Evolutionary conservation across 495 filamentous ascomycete species (phyloP), one percentile per base, ranked within the genome.

Genomic region (Neurospora tetrasperma): DNA sequence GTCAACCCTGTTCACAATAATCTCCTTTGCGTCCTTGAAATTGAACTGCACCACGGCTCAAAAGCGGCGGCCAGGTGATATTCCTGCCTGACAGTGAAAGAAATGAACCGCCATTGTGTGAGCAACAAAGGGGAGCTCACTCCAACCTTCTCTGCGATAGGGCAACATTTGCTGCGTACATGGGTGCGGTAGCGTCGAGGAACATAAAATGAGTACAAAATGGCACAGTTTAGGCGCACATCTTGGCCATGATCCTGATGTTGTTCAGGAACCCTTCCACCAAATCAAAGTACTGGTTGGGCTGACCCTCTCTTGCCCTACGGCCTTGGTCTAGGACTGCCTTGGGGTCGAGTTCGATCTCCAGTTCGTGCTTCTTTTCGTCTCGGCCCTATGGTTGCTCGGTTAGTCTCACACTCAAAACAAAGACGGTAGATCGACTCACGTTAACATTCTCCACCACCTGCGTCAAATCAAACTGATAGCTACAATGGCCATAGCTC

Each of bases 391-490:
- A 75, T 79, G 62, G 68, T 14, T 43, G 9, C 27, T 18, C 11
- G 10, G 72, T 75, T 35, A 72, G 74, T 39, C 31, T 59, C 68
- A 42, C 38, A 38, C 42, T 71, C 12, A 40, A 27, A 8, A 70
- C 20, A 69, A 27, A 69, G 68, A 27, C 44, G 23, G 66, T 20
- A 23, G 71, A 14, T 16, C 70, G 71, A 86, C 87, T 82, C 83
- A 93, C 90, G 72, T 88, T 86, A 69, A 74, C 69, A 7, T 42
- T 74, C 66, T 78, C 76, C 11, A 89, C 91, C 14, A 98, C 94
- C 78, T 97, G 94, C 0, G 94, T 98, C 44, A 98, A 80, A 83
- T 98, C 94, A 75, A 98, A 86, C 76, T 94, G 93, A 79, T 96
- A 97, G 27, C 86, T 88, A 66, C 91, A 82, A 79, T 97, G 95